phyloP scores from a whole-genome alignment of 768 basidiomycete species.

The Xanthoconium stramineum region DNA sequence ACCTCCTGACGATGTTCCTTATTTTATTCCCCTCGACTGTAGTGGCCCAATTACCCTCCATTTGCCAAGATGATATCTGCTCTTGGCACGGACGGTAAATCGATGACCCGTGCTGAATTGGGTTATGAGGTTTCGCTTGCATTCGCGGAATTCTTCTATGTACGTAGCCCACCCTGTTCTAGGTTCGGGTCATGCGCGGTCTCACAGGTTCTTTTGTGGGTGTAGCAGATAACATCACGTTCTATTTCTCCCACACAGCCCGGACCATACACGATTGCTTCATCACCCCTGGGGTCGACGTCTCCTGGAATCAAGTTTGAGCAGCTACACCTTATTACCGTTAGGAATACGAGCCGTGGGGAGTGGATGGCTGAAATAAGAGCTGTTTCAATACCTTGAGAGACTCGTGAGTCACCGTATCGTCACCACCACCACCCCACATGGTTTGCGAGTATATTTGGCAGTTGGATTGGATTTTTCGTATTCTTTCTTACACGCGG shows the following conservation, averaged over 20 bases:
- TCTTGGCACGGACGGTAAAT: conserved; percentile 14
- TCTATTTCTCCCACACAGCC: conserved; percentile 6
- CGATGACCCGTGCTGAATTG: conserved; percentile 22
- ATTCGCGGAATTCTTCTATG: conserved; percentile 30
- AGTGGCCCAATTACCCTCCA: conserved; percentile 28
- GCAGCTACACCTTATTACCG: conserved; percentile 23
- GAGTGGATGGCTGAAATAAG: conserved; percentile 29
- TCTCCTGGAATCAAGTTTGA: conserved; percentile 21
- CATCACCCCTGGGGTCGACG: conserved; percentile 4
- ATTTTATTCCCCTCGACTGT: background rate
- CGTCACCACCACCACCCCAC: background rate
- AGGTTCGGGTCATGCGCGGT: background rate
- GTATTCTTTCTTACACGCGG: background rate
- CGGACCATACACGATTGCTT: conserved; percentile 21
- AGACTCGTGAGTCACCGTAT: conserved; percentile 6
- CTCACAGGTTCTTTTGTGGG: conserved; percentile 1
- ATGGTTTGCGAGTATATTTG: background rate
- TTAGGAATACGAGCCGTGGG: conserved; percentile 26
- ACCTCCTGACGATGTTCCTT: background rate
- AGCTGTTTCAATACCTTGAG: conserved; percentile 17
- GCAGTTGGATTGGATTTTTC: conserved; percentile 3
- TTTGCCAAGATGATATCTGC: conserved; percentile 25
- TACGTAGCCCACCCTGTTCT: conserved; percentile 11
- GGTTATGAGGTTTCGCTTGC: conserved; percentile 29
- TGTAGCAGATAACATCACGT: conserved; percentile 20